Conservation (phyloP, 805 yeast species). For the Ogataea neopini region DNA sequence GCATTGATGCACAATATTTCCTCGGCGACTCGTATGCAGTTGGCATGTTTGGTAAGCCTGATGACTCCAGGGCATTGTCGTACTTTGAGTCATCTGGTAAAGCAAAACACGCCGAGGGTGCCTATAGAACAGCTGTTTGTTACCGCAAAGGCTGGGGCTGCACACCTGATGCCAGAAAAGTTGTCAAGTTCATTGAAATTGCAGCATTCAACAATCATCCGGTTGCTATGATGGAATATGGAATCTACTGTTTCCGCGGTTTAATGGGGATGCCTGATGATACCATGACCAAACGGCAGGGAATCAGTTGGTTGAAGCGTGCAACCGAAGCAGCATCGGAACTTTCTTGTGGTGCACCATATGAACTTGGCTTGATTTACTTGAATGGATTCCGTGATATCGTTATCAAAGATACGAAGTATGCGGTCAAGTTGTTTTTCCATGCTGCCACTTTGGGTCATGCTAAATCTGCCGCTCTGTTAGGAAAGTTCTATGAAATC, state of each 20-base stretch:
- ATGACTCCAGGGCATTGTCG: conserved; percentile 70
- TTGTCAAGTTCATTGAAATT: conserved; percentile 75
- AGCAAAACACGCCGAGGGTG: conserved; percentile 88
- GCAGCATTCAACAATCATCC: conserved; percentile 94
- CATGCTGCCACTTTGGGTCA: conserved; percentile 90
- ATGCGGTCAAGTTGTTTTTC: conserved; percentile 82
- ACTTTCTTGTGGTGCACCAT: conserved; percentile 90
- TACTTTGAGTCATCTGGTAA: conserved; percentile 90
- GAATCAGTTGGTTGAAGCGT: conserved; percentile 89
- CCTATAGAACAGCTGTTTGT: conserved; percentile 88
- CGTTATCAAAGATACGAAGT: conserved; percentile 76
- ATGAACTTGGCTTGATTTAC: conserved; percentile 83
- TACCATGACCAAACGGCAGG: conserved; percentile 73
- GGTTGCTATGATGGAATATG: conserved; percentile 94
- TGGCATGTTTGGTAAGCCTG: conserved; percentile 80
- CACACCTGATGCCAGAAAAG: conserved; percentile 82
- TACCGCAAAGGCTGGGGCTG: conserved; percentile 95
- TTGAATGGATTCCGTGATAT: conserved; percentile 84
- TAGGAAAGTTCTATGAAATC: conserved; percentile 83
- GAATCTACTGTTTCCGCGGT: conserved; percentile 80
- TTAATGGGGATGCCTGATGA: conserved; percentile 78
- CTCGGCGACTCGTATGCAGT: conserved; percentile 88
- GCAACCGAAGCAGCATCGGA: conserved; percentile 85
- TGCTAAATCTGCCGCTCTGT: conserved; percentile 70
- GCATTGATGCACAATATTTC: conserved; percentile 86